phyloP scores from a whole-genome alignment of 805 yeast genomes.

The Soucietia sequanensis region DNA sequence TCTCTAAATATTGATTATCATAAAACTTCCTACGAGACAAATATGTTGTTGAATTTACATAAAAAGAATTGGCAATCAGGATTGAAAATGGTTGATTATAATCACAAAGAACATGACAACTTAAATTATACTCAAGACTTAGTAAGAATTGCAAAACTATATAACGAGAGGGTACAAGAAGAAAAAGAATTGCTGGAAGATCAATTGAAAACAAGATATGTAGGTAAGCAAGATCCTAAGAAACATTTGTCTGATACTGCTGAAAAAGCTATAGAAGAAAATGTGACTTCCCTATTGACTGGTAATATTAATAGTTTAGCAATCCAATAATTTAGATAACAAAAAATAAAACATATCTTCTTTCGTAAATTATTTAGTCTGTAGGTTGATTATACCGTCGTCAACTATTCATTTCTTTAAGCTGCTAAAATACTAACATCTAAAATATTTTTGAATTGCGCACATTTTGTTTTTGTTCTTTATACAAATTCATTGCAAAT shows the following conservation, averaged over 20 bases:
- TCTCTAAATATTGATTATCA: slow-evolving; percentile 92
- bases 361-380: background rate
- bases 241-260: slow-evolving; percentile 92
- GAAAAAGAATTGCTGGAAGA: slow-evolving; percentile 87
- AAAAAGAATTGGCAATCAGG: slow-evolving; percentile 97
- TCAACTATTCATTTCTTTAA: no score
- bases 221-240: slow-evolving; percentile 98
- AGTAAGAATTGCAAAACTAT: slow-evolving; percentile 88
- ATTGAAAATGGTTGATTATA: slow-evolving; percentile 71
- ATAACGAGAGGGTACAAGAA: slow-evolving; percentile 87
- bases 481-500: background rate
- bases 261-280: slow-evolving; percentile 81
- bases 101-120: slow-evolving; percentile 73
- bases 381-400: no score
- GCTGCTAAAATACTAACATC: no score
- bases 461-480: no score
- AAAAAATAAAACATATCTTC: background rate
- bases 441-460: no score
- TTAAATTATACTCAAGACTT: slow-evolving; percentile 68
- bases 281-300: slow-evolving; percentile 81
- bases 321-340: slow-evolving; percentile 53
- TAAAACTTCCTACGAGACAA: slow-evolving; percentile 88
- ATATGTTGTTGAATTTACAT: slow-evolving; percentile 90
- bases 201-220: slow-evolving; percentile 91
- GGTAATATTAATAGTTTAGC: slow-evolving; percentile 90